A percentile compares a stretch with the other conserved stretches of the same genome.
Conservation (phyloP, 2,329 filamentous ascomycete genomes). For the Ophiostoma novo-ulmi region DNA sequence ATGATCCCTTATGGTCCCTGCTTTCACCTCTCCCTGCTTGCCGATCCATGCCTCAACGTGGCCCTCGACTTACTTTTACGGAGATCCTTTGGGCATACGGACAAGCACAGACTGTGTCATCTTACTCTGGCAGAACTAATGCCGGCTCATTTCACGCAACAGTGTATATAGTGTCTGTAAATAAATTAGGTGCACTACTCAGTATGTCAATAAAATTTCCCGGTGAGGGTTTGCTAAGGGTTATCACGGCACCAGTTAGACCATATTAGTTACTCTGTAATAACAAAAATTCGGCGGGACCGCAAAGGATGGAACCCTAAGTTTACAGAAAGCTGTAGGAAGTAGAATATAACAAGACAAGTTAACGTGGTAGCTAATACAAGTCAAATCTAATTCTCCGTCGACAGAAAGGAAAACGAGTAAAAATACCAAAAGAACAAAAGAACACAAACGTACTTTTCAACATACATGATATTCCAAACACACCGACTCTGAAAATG, state of each 20-base stretch:
- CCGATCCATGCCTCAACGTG: background rate
- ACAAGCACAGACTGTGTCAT: conserved; percentile 2
- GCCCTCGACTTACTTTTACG: background rate
- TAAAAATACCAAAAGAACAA: background rate
- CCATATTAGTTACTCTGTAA: background rate
- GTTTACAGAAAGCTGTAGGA: background rate
- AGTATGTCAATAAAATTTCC: background rate
- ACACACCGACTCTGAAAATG: background rate
- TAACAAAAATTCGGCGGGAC: background rate
- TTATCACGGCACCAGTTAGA: background rate
- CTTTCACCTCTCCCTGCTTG: background rate
- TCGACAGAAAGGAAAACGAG: background rate
- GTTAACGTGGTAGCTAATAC: background rate
- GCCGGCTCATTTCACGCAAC: background rate
- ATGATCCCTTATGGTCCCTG: background rate
- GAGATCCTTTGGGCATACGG: background rate
- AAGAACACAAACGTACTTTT: background rate
- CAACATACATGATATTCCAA: background rate
- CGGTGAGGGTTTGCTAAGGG: background rate
- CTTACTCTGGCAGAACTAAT: background rate
- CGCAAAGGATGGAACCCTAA: background rate
- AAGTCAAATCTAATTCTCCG: background rate
- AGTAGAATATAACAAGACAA: background rate
- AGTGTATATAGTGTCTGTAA: background rate
- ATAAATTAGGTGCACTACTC: background rate